Base-by-base conservation (phyloP, 306 rosid genomes). In the Potentilla sterilis region DNA sequence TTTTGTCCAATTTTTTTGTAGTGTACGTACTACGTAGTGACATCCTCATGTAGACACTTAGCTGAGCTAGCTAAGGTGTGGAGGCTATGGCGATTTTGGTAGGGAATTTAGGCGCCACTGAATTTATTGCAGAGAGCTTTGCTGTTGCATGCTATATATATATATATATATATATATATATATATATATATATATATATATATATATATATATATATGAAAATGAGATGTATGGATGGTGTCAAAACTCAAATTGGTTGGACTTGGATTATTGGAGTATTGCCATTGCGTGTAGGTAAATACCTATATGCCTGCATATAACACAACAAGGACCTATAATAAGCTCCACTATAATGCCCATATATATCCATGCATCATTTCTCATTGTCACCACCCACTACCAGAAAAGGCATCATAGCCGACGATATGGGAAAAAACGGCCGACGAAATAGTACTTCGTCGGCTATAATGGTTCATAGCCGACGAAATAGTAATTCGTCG, bases 251-350 rank as follows among this genome's bases (percentile, higher is more conserved):
- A 21, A 21, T 57, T 8, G 6, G 63, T 14, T 13, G n/a, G 32
- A 28, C 28, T 28, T 28, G 28, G 28, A 28, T 28, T 28, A 59
- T 59, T 28, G 67, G 42, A 28, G 67, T 61, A 13, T 0, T 28
- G 67, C n/a, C n/a, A 41, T 32, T 13, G 67, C 67, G 67, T 61
- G 67, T 58, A 24, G 67, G 67, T 19, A 61, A 32, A 61, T 13
- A 32, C 40, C 66, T 59, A 59, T 59, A 32, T 12, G 34, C 63
- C 9, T 22, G 34, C 63, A 21, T 22, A 13, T 59, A 32, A 13
- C 38, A 28, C 34, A 24, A 2, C 37, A 59, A 55, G 7, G 62
- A 55, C 62, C 11, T 21, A 57, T 57, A 55, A 57, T 4, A 59
- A 59, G 38, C 65, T 59, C 38, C 18, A 59, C 11, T 14, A 12